These are phyloP conservation scores for Saccharomycopsis babjevae DNA, from an alignment of 805 yeast genomes.

Conservation along the genomic window DNA sequence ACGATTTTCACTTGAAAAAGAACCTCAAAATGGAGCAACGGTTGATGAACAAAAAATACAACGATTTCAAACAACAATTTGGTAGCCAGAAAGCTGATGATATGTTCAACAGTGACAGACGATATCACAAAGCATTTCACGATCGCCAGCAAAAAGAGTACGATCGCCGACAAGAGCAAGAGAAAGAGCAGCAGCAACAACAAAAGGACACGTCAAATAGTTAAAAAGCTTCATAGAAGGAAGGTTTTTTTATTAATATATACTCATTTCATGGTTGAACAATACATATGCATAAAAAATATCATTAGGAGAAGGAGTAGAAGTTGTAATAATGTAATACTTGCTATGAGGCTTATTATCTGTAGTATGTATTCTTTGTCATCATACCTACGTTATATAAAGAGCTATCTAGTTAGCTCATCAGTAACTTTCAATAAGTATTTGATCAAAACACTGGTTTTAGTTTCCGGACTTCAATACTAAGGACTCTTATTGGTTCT, in stretches of 20 bases:
- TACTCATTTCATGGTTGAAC: no score
- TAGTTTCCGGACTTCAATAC: neutral
- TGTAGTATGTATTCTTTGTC: no score
- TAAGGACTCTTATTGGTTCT: neutral
- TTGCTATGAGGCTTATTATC: no score
- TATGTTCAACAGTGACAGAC: conserved; percentile 4
- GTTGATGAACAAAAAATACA: conserved; percentile 26
- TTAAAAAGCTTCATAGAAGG: no score
- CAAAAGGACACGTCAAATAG: neutral
- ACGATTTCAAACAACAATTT: neutral
- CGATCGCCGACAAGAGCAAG: neutral
- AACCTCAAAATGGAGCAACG: conserved; percentile 36
- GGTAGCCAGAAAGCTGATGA: conserved; percentile 3
- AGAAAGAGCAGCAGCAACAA: neutral
- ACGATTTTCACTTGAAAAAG: conserved; percentile 32
- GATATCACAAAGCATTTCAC: conserved; percentile 9
- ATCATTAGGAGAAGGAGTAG: no score
- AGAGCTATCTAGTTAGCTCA: no score
- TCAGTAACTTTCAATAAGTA: no score
- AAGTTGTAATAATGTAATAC: no score
- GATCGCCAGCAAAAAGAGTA: neutral
- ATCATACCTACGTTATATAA: no score
- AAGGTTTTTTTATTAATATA: no score
- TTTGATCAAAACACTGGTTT: no score
- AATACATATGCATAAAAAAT: no score